Percentiles rank a stretch among this genome's conserved stretches.
Evolutionary conservation across 768 basidiomycete genomes (phyloP).

Genomic region (Leccinum uliginosum): DNA sequence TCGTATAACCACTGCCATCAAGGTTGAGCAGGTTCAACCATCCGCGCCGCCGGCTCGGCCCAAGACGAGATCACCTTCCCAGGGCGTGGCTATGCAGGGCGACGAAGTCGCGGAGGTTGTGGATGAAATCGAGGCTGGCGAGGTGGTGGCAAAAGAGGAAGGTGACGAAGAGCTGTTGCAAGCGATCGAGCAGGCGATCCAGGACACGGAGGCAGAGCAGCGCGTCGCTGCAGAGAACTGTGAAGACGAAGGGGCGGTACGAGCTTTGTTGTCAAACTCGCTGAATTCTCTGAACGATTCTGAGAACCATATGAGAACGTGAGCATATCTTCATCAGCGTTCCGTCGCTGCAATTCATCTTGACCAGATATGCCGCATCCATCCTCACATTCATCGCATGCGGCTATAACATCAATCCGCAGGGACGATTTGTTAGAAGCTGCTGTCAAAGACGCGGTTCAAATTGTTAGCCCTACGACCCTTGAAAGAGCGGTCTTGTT

Average conservation of each 20-base stretch:
- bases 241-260: constrained; percentile 18
- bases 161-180: constrained; percentile 76
- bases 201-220: constrained; percentile 57
- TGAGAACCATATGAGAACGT: constrained; percentile 12
- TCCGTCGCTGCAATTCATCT: neutral
- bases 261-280: constrained; percentile 8
- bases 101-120: constrained; percentile 50
- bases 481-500: constrained; percentile 19
- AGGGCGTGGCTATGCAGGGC: constrained; percentile 54
- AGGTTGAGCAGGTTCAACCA: constrained; percentile 43
- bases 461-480: constrained; percentile 8
- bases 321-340: constrained; percentile 4
- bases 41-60: constrained; percentile 22
- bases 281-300: constrained; percentile 15
- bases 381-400: constrained; percentile 19
- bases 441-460: constrained; percentile 11
- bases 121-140: constrained; percentile 79
- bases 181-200: constrained; percentile 68
- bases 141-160: constrained; percentile 75
- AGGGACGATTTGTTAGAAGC: constrained; percentile 18
- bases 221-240: constrained; percentile 31
- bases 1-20: constrained; percentile 56
- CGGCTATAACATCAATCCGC: constrained; percentile 15
- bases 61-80: constrained; percentile 39
- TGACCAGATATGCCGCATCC: constrained; percentile 16